Evolutionary conservation across 495 filamentous ascomycete genomes (phyloP).

Genomic region (Pyronema domesticum): DNA sequence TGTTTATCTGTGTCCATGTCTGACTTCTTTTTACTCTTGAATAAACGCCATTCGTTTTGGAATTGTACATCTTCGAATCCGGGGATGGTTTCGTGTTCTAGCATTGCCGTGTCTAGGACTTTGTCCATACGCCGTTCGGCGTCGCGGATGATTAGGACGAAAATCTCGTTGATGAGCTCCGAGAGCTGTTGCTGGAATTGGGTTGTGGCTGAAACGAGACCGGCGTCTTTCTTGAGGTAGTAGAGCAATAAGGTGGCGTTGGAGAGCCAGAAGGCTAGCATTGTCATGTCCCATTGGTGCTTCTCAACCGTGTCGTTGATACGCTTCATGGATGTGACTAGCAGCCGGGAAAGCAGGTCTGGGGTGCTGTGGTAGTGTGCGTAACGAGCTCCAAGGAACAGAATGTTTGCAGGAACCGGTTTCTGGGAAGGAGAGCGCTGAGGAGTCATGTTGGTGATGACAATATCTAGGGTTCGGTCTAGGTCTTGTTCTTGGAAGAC

Average conservation of each 20-base stretch:
- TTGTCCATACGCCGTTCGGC: conserved; percentile 97
- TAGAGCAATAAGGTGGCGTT: conserved; percentile 89
- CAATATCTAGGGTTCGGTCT: conserved; percentile 74
- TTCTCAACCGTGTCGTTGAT: conserved; percentile 89
- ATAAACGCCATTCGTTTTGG: conserved; percentile 94
- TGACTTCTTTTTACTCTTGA: conserved; percentile 71
- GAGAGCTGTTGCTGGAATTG: conserved; percentile 85
- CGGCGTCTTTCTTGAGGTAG: conserved; percentile 88
- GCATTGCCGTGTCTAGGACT: conserved; percentile 75
- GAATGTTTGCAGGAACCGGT: conserved; percentile 88
- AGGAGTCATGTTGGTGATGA: conserved; percentile 96
- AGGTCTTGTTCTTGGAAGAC: conserved; percentile 94
- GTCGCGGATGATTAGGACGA: conserved; percentile 93
- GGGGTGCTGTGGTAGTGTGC: conserved; percentile 88
- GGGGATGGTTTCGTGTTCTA: conserved; percentile 96
- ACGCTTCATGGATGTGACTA: conserved; percentile 79
- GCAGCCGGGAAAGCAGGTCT: conserved; percentile 61
- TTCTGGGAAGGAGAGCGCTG: conserved; percentile 92
- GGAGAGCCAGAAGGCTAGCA: conserved; percentile 95
- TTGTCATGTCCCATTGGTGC: conserved; percentile 98
- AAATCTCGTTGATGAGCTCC: conserved; percentile 95
- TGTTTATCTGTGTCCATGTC: conserved; percentile 72
- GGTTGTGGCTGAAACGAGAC: conserved; percentile 61
- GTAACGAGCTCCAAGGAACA: conserved; percentile 89
- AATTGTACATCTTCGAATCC: conserved; percentile 93